These are phyloP conservation scores for Tephrocybe sp. DNA, from an alignment of 768 basidiomycete genomes.

Conservation along the genomic window DNA sequence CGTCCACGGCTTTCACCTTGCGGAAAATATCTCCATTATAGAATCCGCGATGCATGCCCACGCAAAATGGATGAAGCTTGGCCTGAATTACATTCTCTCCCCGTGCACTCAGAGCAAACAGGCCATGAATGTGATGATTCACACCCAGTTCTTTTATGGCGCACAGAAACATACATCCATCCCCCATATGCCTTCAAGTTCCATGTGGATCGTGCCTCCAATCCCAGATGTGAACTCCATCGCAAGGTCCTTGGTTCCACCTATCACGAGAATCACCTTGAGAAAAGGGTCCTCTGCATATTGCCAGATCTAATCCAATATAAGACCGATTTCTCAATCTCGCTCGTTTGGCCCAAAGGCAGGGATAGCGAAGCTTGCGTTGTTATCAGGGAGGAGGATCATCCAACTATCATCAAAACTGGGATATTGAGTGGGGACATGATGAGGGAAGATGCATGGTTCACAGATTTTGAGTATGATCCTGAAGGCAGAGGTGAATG, in stretches of 20 bases:
- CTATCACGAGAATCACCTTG: neutral
- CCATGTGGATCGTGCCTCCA: too few relatives aligned
- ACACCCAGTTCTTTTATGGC: neutral
- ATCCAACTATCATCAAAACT: neutral
- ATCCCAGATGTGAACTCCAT: neutral
- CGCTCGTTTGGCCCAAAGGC: slow-evolving; percentile 7
- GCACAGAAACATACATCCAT: neutral
- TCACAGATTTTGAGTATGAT: neutral
- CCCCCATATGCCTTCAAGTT: neutral
- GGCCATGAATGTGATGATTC: neutral
- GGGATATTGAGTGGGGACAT: slow-evolving; percentile 3
- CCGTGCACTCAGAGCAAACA: neutral
- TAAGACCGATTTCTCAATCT: neutral
- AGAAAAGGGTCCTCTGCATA: neutral
- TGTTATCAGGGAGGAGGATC: neutral
- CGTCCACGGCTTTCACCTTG: neutral
- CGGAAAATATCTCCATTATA: neutral
- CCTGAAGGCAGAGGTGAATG: too few relatives aligned
- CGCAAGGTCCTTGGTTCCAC: neutral
- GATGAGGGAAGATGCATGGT: slow-evolving; percentile 7
- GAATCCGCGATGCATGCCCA: too few relatives aligned
- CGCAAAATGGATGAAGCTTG: too few relatives aligned
- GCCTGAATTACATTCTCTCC: neutral
- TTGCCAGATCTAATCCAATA: neutral
- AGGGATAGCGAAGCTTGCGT: neutral